Conservation (phyloP, 768 basidiomycete species). For the Tephrocybe sp. region DNA sequence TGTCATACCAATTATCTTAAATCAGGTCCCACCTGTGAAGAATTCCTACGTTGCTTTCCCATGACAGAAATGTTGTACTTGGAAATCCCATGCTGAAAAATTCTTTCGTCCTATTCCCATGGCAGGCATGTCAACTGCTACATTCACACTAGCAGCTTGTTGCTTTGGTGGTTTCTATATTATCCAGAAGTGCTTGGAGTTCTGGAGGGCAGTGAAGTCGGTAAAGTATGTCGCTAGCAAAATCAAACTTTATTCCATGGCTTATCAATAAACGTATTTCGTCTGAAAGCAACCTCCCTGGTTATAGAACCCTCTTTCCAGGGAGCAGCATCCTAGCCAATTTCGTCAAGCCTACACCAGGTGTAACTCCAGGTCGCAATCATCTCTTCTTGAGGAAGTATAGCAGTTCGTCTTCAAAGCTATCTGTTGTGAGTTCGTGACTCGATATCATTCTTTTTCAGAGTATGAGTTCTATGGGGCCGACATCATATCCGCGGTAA, state of each 20-base stretch:
- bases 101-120: no score
- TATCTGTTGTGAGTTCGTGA: not conserved
- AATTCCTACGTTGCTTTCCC: no score
- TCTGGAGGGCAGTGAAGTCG: conserved; percentile 21
- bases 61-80: no score
- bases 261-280: not conserved
- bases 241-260: not conserved
- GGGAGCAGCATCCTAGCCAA: conserved; percentile 21
- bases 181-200: conserved; percentile 19
- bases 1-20: no score
- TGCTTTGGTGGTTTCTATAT: conserved; percentile 19
- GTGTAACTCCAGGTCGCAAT: conserved; percentile 30
- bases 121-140: not conserved
- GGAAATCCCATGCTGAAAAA: not conserved
- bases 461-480: conserved; percentile 30
- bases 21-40: no score
- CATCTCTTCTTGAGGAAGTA: conserved; percentile 28
- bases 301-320: conserved; percentile 27
- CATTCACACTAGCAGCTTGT: conserved; percentile 7
- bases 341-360: conserved; percentile 25
- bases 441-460: conserved; percentile 6
- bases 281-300: conserved; percentile 27
- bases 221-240: conserved; percentile 25
- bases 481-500: conserved; percentile 34
- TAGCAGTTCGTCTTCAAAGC: conserved; percentile 17